phyloP scores from a whole-genome alignment of 176 grass and related monocot genomes.

The Rhipidocladum racemiflorum region DNA sequence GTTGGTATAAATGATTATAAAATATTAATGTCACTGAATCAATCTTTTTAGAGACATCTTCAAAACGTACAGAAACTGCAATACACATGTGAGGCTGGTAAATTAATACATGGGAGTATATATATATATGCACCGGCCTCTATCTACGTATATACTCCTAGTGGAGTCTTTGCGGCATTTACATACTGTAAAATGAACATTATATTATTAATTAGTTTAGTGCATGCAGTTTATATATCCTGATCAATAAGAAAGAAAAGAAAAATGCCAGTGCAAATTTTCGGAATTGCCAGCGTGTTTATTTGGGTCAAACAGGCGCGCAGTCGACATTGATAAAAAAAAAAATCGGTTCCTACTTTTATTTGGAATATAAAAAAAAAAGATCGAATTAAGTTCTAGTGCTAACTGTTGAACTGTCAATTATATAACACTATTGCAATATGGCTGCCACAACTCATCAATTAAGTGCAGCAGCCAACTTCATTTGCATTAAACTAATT shows the following conservation, averaged over 20 bases:
- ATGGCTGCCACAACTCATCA: conserved; percentile 4
- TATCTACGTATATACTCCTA: background rate
- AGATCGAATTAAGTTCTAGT: background rate
- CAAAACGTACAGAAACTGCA: background rate
- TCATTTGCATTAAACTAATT: background rate
- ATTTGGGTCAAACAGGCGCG: background rate
- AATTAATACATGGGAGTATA: background rate
- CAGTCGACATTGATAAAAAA: background rate
- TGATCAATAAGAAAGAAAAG: background rate
- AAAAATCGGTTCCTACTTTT: background rate
- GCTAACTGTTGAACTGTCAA: conserved; percentile 7
- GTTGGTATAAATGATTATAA: background rate
- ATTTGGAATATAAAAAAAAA: background rate
- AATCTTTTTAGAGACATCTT: background rate
- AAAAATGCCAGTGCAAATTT: background rate
- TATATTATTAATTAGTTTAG: background rate
- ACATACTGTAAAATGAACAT: no score
- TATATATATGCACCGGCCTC: background rate
- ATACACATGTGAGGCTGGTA: background rate
- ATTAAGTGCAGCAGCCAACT: background rate
- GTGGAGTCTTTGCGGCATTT: background rate
- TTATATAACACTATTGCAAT: background rate
- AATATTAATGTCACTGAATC: background rate
- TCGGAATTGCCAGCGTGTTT: background rate
- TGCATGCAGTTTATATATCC: background rate